Conservation (phyloP, 768 basidiomycete genomes). For the Pluteus cervinus region DNA sequence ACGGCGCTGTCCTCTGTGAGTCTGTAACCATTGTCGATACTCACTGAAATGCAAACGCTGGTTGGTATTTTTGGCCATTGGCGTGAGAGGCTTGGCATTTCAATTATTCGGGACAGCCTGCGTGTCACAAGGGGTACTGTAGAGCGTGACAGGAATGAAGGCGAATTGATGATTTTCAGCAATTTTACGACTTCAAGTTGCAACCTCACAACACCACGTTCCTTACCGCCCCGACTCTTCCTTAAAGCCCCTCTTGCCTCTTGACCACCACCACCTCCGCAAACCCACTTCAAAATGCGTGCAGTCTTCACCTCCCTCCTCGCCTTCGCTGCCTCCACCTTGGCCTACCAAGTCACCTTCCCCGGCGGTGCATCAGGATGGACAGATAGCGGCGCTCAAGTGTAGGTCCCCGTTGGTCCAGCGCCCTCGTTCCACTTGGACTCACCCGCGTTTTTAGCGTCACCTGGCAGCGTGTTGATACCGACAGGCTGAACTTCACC, state of each 20-base stretch:
- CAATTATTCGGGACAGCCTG: too few species aligned
- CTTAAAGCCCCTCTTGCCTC: too few species aligned
- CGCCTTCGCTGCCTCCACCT: conserved; percentile 44
- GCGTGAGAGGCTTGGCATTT: too few species aligned
- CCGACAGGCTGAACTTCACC: conserved; percentile 66
- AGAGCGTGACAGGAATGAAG: too few species aligned
- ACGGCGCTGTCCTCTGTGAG: too few species aligned
- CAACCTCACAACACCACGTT: conserved; percentile 3
- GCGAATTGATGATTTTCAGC: too few species aligned
- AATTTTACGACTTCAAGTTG: too few species aligned
- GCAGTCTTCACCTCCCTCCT: conserved; percentile 32
- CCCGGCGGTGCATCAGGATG: conserved; percentile 47
- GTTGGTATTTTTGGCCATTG: too few species aligned
- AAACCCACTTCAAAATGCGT: conserved; percentile 4
- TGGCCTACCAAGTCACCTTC: conserved; percentile 57
- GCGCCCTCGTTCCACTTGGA: too few species aligned
- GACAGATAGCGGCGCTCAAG: conserved; percentile 49
- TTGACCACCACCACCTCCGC: conserved; percentile 4
- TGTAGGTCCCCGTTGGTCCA: conserved; percentile 21
- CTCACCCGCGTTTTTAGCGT: conserved; percentile 25
- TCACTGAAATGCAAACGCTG: too few species aligned
- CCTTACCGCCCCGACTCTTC: conserved; percentile 6
- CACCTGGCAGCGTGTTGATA: conserved; percentile 57
- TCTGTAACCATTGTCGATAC: too few species aligned
- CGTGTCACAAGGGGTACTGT: too few species aligned